Evolutionary conservation across 2,329 filamentous ascomycete species (phyloP), one percentile per base, ranked within the genome.

Genomic region (Alternaria burnsii): DNA sequence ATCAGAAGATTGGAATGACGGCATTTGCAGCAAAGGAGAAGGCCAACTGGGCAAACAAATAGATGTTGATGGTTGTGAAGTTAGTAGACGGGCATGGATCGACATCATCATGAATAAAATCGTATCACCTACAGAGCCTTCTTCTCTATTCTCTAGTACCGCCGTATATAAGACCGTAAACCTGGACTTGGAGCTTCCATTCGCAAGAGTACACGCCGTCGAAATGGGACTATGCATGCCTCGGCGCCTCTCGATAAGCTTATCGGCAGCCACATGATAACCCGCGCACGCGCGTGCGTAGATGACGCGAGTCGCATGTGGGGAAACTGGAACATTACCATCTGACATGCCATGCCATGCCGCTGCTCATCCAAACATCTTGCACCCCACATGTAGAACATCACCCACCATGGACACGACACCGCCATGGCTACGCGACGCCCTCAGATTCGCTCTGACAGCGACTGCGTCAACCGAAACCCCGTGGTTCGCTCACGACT

Each of bases 1-100:
- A 99, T 80, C 95, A 99, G 82, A 99, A 98, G 85, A 92, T 97
- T 78, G 94, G 87, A 12, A 89, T 98, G 95, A 89, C 89, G 78
- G 95, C 95, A 12, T 99, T 99, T 85, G 91, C 92, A 2, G 91
- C 94, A 81, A 98, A 98, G 88, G 88, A 91, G 83, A 96, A 96
- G 86, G 83, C 95, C 0, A 89, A 95, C 78, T 99, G 95, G 94
- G 89, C 86, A 63, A 85, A 97, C 78, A 88, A 92, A 77, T 96
- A 86, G 53, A 44, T 26, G 14, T 12, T 22, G 1, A 18, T 34
- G 22, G 46, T 42, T 3, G 14, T 14, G 5, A n/a, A 12, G 3
- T 24, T 4, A 24, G 12, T 34, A 11, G 0, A n/a, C 8, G 12
- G 18, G 2, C 10, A 30, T 46, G 53, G 41, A 58, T 18, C 1